Evolutionary conservation across 352 stramenopile genomes (phyloP).

Genomic region (Globisporangium cystogenes): DNA sequence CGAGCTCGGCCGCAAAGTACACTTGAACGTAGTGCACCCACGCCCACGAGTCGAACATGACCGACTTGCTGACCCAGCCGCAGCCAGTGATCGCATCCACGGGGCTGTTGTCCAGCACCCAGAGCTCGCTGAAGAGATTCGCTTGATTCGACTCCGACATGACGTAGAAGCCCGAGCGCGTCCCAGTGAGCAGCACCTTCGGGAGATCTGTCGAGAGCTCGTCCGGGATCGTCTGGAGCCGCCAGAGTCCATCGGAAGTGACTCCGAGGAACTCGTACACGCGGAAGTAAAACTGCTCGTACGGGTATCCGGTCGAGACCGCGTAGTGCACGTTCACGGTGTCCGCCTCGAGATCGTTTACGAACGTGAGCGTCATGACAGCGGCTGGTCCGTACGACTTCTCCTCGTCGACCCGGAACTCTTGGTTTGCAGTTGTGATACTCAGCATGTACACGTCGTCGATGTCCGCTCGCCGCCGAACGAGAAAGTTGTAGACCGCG

Average conservation of each 20-base stretch:
- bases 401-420: conserved; percentile 22
- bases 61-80: conserved; percentile 20
- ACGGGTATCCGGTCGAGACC: conserved; percentile 27
- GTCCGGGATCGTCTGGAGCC: conserved; percentile 20
- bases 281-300: conserved; percentile 13
- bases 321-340: conserved; percentile 15
- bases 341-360: conserved; percentile 21
- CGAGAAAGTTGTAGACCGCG: conserved; percentile 29
- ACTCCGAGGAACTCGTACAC: conserved; percentile 22
- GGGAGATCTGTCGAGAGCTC: neutral
- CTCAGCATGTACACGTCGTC: conserved; percentile 22
- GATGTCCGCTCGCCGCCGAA: conserved; percentile 17
- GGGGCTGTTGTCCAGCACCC: conserved; percentile 19
- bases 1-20: conserved; percentile 25
- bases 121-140: conserved; percentile 35
- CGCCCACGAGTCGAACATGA: conserved; percentile 34
- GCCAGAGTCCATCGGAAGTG: conserved; percentile 21
- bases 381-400: conserved; percentile 20
- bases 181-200: conserved; percentile 7
- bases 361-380: conserved; percentile 18
- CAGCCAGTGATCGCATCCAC: conserved; percentile 17
- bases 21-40: conserved; percentile 43
- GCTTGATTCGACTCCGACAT: conserved; percentile 24
- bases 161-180: conserved; percentile 35
- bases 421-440: conserved; percentile 29